phyloP scores from a whole-genome alignment of 2,329 filamentous ascomycete species.

The Zalaria sp. region DNA sequence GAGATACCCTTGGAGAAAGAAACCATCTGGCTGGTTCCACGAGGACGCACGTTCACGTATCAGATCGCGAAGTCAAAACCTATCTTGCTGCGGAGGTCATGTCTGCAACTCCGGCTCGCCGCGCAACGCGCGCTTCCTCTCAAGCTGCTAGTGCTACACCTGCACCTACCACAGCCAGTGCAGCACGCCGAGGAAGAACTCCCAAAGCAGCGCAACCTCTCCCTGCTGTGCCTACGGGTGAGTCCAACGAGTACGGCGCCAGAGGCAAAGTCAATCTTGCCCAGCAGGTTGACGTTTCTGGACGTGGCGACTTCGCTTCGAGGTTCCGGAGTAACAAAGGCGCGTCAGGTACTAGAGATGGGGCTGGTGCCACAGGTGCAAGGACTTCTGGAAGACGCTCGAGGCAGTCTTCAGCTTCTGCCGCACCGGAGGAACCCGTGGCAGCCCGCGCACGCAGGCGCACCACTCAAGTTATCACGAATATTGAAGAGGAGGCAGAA shows the following conservation, averaged over 20 bases:
- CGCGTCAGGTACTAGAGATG: constrained; percentile 1
- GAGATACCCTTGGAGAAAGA: background rate
- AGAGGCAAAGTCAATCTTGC: constrained; percentile 18
- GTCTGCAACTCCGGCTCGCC: constrained; percentile 12
- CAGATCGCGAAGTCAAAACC: background rate
- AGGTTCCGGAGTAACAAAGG: constrained; percentile 2
- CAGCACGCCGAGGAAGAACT: constrained; percentile 3
- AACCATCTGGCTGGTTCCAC: background rate
- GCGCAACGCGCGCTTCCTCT: constrained; percentile 10
- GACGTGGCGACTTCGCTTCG: constrained; percentile 1
- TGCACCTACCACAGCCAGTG: constrained; percentile 6
- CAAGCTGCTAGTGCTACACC: constrained; percentile 14
- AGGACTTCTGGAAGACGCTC: too few species aligned
- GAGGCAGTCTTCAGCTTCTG: too few species aligned
- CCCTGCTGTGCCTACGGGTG: constrained; percentile 6
- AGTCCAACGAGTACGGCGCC: constrained; percentile 23
- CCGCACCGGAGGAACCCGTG: too few species aligned
- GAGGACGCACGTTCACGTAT: background rate
- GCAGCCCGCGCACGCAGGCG: background rate
- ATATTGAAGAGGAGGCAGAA: background rate
- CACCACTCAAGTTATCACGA: background rate
- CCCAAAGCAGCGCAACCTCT: constrained; percentile 9
- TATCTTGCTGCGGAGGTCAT: background rate
- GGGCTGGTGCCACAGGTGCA: constrained; percentile 35
- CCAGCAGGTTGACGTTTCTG: constrained; percentile 12